Conservation (phyloP, 257 asterid species). For the Nicotiana obtusifolia region DNA sequence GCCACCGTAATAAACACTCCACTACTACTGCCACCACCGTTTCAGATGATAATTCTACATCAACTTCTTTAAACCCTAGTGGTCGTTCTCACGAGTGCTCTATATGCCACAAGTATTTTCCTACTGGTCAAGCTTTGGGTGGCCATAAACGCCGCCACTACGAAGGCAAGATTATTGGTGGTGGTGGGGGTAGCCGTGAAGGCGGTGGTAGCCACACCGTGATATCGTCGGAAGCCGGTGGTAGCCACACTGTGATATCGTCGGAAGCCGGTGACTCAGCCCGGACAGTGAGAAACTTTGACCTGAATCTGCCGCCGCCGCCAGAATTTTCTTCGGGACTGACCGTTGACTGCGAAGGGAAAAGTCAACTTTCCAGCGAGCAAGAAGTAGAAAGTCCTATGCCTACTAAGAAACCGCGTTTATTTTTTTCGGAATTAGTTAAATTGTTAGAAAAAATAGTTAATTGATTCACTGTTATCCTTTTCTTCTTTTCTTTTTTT, state of each 20-base stretch:
- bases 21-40: not conserved
- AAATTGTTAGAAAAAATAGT: not conserved
- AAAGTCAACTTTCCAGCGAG: not conserved
- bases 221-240: slow-evolving; percentile 18
- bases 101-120: slow-evolving; percentile 21
- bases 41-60: not conserved
- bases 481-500: no score
- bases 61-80: not conserved
- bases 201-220: not conserved
- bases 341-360: not conserved
- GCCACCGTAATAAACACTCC: slow-evolving; percentile 24
- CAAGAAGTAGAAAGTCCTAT: slow-evolving; percentile 11
- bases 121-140: slow-evolving; percentile 41
- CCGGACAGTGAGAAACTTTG: slow-evolving; percentile 12
- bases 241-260: not conserved
- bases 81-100: slow-evolving; percentile 28
- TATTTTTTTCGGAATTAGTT: not conserved
- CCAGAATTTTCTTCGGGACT: slow-evolving; percentile 7
- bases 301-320: slow-evolving; percentile 27
- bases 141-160: slow-evolving; percentile 54
- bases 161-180: slow-evolving; percentile 14
- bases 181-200: slow-evolving; percentile 3
- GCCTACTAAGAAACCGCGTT: slow-evolving; percentile 15
- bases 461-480: no score
- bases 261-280: slow-evolving; percentile 12